Conservation (phyloP, 2,329 filamentous ascomycete species). For the Fusarium nodosum region DNA sequence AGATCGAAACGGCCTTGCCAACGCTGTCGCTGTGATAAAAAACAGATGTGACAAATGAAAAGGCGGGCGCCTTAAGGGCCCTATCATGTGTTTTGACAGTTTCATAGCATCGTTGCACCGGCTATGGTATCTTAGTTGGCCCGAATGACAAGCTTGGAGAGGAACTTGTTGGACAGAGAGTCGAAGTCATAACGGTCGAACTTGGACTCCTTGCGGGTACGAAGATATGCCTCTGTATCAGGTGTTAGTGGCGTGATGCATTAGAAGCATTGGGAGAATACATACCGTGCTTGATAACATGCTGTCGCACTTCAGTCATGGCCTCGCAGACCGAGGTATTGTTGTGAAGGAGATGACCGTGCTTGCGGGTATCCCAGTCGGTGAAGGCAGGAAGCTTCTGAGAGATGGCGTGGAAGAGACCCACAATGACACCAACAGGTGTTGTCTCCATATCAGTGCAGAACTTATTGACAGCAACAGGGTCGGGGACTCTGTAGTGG, state of each 20-base stretch:
- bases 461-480: constrained; percentile 89
- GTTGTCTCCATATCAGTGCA: constrained; percentile 97
- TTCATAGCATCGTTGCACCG: constrained; percentile 31
- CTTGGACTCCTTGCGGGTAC: constrained; percentile 81
- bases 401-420: constrained; percentile 96
- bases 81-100: constrained; percentile 34
- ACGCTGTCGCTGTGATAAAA: constrained; percentile 61
- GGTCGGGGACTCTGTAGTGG: constrained; percentile 92
- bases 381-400: constrained; percentile 93
- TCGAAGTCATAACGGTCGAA: constrained; percentile 96
- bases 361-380: constrained; percentile 94
- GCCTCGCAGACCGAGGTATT: constrained; percentile 94
- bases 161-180: constrained; percentile 95
- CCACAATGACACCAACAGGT: constrained; percentile 95
- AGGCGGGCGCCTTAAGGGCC: constrained; percentile 25
- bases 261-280: constrained; percentile 25
- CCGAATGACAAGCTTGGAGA: constrained; percentile 95
- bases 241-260: constrained; percentile 42
- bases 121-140: constrained; percentile 73
- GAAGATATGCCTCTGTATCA: constrained; percentile 83
- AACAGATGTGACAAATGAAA: constrained; percentile 53
- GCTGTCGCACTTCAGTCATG: constrained; percentile 93
- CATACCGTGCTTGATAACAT: constrained; percentile 95
- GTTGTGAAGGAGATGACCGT: constrained; percentile 90
- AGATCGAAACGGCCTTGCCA: constrained; percentile 56